Evolutionary conservation across 805 yeast species (phyloP).

Genomic region (Brettanomyces naardenensis): DNA sequence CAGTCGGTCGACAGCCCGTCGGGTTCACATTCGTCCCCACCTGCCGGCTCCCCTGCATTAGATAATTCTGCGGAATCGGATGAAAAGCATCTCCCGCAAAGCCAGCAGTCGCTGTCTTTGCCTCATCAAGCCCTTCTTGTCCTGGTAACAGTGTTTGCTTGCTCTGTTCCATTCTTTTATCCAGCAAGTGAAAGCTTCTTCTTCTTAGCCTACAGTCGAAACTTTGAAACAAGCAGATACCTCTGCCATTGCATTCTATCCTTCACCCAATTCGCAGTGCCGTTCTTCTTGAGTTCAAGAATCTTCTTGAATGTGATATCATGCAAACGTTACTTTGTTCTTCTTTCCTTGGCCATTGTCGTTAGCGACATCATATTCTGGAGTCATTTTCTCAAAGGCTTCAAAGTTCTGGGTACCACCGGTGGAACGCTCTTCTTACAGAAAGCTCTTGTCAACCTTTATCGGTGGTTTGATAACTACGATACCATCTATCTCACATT

Average conservation of each 20-base stretch:
- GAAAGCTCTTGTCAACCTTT: neutral
- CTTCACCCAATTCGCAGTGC: neutral
- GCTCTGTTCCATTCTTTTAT: slow-evolving; percentile 1
- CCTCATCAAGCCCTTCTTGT: neutral
- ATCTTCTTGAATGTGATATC: neutral
- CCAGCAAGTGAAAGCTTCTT: slow-evolving; percentile 3
- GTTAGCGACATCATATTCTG: neutral
- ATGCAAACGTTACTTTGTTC: neutral
- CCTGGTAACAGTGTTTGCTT: neutral
- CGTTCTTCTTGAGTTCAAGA: neutral
- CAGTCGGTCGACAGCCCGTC: no score
- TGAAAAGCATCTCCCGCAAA: no score
- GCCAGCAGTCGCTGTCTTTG: no score
- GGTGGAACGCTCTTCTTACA: slow-evolving; percentile 2
- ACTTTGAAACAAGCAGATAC: neutral
- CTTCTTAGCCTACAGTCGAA: neutral
- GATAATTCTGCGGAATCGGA: no score
- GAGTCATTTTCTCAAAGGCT: slow-evolving; percentile 3
- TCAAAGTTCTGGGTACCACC: neutral
- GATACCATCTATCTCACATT: neutral
- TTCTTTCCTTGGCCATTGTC: neutral
- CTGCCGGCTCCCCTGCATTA: no score
- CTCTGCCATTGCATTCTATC: neutral
- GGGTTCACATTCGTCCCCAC: no score
- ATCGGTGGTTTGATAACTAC: slow-evolving; percentile 1